Conservation (phyloP, 345 rosid species). For the Eucalyptus grandis region DNA sequence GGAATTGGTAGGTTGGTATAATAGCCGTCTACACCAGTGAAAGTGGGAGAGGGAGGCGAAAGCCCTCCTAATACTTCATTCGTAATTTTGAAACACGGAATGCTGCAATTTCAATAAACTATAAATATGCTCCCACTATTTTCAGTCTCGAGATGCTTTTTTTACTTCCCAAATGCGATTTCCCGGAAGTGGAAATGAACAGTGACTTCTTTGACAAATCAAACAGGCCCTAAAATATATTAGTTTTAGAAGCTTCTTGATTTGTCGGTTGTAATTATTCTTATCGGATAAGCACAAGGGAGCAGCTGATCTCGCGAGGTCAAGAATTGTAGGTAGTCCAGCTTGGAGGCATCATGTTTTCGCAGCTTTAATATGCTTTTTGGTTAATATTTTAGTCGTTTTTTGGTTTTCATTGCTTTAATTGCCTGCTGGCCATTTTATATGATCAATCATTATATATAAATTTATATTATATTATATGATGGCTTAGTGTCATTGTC, state of each 20-base stretch:
- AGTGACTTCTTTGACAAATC: background rate
- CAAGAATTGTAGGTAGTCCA: slow-evolving; percentile 7
- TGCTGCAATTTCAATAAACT: background rate
- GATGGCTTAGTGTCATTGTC: background rate
- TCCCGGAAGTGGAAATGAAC: background rate
- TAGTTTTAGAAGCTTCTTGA: background rate
- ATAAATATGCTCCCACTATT: background rate
- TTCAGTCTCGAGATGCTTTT: background rate
- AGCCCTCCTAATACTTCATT: background rate
- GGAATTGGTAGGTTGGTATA: too few species aligned
- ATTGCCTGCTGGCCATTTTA: background rate
- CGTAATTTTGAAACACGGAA: background rate
- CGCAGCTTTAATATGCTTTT: background rate
- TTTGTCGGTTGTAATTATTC: background rate
- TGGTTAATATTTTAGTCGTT: background rate
- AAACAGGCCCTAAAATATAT: background rate
- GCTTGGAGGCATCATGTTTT: background rate
- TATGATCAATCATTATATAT: background rate
- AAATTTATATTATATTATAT: background rate
- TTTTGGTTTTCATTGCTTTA: background rate
- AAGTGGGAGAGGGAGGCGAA: too few species aligned
- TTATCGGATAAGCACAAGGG: slow-evolving; percentile 4
- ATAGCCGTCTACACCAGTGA: fast-evolving
- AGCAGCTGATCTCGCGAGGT: background rate
- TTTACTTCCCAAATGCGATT: background rate